Percentiles rank a stretch among this genome's conserved stretches.
Evolutionary conservation across 2,329 filamentous ascomycete genomes (phyloP).

Genomic region (Trichophyton simii): DNA sequence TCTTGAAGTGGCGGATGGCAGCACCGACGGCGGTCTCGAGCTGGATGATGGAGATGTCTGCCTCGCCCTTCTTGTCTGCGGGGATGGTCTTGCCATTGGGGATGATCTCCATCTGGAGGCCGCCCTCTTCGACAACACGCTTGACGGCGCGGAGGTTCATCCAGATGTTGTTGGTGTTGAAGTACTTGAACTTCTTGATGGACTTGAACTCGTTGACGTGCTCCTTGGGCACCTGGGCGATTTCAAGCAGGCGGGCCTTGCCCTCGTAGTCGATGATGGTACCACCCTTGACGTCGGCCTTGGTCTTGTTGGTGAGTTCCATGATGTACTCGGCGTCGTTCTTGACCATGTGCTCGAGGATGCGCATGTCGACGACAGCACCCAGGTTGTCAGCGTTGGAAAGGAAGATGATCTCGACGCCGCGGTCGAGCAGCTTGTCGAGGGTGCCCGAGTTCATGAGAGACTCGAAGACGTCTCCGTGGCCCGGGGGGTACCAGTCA

Average conservation of each 20-base stretch:
- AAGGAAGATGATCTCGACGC: conserved; percentile 95
- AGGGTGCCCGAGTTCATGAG: conserved; percentile 98
- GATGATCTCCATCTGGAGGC: conserved; percentile 99
- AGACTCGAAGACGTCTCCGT: conserved; percentile 99
- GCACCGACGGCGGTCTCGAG: conserved; percentile 97
- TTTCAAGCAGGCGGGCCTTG: conserved; percentile 90
- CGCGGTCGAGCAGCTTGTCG: conserved; percentile 87
- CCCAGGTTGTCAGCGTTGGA: conserved; percentile 99
- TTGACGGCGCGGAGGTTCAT: conserved; percentile 96
- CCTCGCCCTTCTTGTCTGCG: conserved; percentile 98
- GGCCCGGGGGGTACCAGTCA: conserved; percentile 97
- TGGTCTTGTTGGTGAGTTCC: conserved; percentile 99
- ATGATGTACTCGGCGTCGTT: conserved; percentile 97
- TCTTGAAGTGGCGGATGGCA: conserved; percentile 96
- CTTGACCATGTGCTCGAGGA: conserved; percentile 99
- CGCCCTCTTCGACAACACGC: conserved; percentile 95
- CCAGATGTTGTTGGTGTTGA: conserved; percentile 99
- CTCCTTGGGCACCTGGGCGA: conserved; percentile 98
- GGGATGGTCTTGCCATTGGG: conserved; percentile 98
- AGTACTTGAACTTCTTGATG: conserved; percentile 99
- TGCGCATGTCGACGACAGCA: conserved; percentile 92
- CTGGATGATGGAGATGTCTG: conserved; percentile 92
- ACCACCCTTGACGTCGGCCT: conserved; percentile 99
- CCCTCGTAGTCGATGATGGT: conserved; percentile 99
- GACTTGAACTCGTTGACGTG: conserved; percentile 99